Evolutionary conservation across 148 eudicot genomes (phyloP).

Genomic region (Heliamphora exappendiculata): DNA sequence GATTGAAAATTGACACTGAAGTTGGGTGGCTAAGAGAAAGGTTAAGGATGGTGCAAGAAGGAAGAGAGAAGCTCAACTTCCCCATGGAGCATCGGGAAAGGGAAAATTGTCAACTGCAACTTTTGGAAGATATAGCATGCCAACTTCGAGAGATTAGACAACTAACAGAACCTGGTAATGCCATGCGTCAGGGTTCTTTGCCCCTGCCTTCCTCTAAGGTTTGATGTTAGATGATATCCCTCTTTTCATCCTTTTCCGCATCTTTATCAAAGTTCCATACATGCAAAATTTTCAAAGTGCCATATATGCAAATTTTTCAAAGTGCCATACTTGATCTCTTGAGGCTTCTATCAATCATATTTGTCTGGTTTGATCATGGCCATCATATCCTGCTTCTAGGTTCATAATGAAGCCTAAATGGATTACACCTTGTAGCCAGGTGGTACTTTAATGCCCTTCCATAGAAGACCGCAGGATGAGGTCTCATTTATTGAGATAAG

Average conservation of each 20-base stretch:
- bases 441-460: not conserved
- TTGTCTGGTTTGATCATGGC: too few relatives aligned
- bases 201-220: conserved; percentile 75
- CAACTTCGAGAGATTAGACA: conserved; percentile 65
- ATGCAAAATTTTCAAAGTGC: too few relatives aligned
- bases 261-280: not conserved
- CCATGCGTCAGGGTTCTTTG: conserved; percentile 52
- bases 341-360: too few relatives aligned
- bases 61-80: conserved; percentile 55
- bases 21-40: conserved; percentile 64
- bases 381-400: too few relatives aligned
- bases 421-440: not conserved
- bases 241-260: not conserved
- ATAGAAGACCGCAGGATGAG: not conserved
- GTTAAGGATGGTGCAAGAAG: conserved; percentile 66
- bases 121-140: conserved; percentile 67
- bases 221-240: conserved; percentile 4
- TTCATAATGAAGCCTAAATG: not conserved
- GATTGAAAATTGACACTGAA: conserved; percentile 61
- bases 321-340: too few relatives aligned
- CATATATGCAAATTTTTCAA: too few relatives aligned
- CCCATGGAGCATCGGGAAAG: conserved; percentile 53
- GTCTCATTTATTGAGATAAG: not conserved
- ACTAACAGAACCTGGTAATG: conserved; percentile 53
- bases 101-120: conserved; percentile 53